Evolutionary conservation across 768 basidiomycete genomes (phyloP), one percentile per base, ranked within the genome.

Genomic region (Pisolithus albus): DNA sequence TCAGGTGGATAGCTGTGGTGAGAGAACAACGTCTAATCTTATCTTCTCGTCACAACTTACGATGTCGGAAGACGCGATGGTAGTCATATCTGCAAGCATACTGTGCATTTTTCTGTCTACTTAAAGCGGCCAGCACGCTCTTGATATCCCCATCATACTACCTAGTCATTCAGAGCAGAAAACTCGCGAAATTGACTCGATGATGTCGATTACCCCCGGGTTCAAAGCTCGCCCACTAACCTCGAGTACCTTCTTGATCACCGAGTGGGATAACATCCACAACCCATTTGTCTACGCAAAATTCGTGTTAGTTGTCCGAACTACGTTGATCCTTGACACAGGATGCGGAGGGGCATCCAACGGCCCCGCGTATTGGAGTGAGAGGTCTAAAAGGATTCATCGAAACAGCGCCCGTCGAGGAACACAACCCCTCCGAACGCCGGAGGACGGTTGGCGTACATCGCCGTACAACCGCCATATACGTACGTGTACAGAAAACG

Each of bases 1-100:
- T 88, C 86, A 48, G 89, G 90, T 5, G 88, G 88, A 30, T 89
- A 63, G 55, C 26, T 5, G 11, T 5, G 34, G 26, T 21, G 7
- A 41, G 28, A 23, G 28, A 36, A 15, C 40, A 43, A n/a, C 21
- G 40, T 23, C 30, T 38, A 28, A 16, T 10, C 23, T 42, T 32
- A 5, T 23, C 1, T 47, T 56, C 55, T 50, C 47, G 46, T 50
- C 21, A 19, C 34, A 21, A 9, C 46, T 52, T 30, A 52, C 50
- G 21, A 28, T n/a, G 46, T 36, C 51, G 37, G 11, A 21, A 37
- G 40, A 24, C 7, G 38, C 37, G 21, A 38, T n/a, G n/a, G n/a
- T n/a, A n/a, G n/a, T 51, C 46, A 38, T 54, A 41, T 41, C 24
- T 26, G 50, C 50, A 5, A 24, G 41, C 41, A 23, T 44, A 40